Base-by-base conservation (phyloP, 768 basidiomycete genomes). In the Nidularia sp. region DNA sequence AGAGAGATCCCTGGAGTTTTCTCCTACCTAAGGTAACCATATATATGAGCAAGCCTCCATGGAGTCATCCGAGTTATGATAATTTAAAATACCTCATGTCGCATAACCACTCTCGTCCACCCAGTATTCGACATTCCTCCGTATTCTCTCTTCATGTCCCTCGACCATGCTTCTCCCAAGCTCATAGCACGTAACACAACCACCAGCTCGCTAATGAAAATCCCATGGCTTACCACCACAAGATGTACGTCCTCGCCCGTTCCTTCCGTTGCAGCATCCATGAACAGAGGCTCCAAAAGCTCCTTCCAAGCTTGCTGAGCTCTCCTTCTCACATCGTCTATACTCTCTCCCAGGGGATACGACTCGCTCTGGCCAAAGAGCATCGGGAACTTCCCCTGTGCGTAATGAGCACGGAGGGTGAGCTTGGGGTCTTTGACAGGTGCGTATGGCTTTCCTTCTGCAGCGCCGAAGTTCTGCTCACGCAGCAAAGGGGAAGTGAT, bases 311-410 rank as follows among this genome's bases (percentile, higher is more conserved):
- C 76, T 35, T 66, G 62, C 33, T 74, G 70, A 1, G 87, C 87
- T 5, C 90, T 74, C 34, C 44, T 58, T 13, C 72, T 76, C 29
- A 92, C 67, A 51, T 91, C 89, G 29, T 85, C 69, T 52, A 79
- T 60, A 54, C 83, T 83, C 66, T 93, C 90, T n/a, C 86, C 89
- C 9, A 75, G 80, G 7, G 87, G 87, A 56, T 84, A 92, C 52
- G 63, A 75, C 48, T 81, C 74, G 4, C 70, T 58, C 15, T 83
- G 73, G 32, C 68, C 65, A 49, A 62, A 64, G 5, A 80, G 55
- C 5, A 72, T 55, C 2, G 86, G 86, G 56, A 77, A 90, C 35
- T 78, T 65, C 10, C 77, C 83, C 34, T 68, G 66, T 0, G 73
- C 74, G 57, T 75, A 76, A 58, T 85, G 80, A 13, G 81, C 77